Percentiles rank a stretch among this genome's conserved stretches.
phyloP scores from a whole-genome alignment of 768 basidiomycete genomes.

The Naematelia aurantialba region DNA sequence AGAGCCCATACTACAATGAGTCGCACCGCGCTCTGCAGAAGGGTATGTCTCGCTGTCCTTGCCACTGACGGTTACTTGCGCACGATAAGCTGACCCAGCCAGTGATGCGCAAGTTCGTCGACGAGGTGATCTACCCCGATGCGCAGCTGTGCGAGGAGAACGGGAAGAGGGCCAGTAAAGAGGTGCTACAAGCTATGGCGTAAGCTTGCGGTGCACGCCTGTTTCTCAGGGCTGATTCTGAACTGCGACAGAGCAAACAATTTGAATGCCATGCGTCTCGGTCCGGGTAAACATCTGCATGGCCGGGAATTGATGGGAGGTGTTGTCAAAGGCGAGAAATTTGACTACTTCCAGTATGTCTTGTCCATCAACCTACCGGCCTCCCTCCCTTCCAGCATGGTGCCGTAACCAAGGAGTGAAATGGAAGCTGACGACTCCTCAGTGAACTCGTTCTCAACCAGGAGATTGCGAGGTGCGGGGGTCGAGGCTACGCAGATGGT shows the following conservation, averaged over 20 bases:
- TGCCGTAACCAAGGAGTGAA: neutral
- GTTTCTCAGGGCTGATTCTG: neutral
- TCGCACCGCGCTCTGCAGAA: conserved; percentile 54
- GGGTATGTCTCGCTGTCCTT: conserved; percentile 18
- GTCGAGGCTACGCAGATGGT: conserved; percentile 78
- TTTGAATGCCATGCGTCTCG: conserved; percentile 84
- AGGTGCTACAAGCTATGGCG: conserved; percentile 79
- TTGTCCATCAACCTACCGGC: neutral
- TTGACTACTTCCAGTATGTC: conserved; percentile 85
- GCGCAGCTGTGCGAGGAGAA: conserved; percentile 75
- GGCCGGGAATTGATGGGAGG: conserved; percentile 73
- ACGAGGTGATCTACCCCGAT: conserved; percentile 68
- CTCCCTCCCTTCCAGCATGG: conserved; percentile 36
- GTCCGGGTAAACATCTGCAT: conserved; percentile 81
- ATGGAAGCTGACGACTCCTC: neutral
- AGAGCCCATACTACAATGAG: conserved; percentile 73
- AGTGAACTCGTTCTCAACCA: conserved; percentile 69
- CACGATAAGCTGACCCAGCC: conserved; percentile 32
- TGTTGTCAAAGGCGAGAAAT: conserved; percentile 74
- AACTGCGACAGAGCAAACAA: conserved; percentile 59
- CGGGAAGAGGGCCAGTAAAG: conserved; percentile 78
- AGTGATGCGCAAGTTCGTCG: conserved; percentile 64
- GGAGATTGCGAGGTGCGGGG: conserved; percentile 67
- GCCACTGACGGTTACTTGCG: neutral
- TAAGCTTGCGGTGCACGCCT: conserved; percentile 50